Percentiles rank a stretch among this genome's conserved stretches.
These are phyloP conservation scores for Paramyrothecium sp. DNA, from an alignment of 2,329 filamentous ascomycete species.

Conservation along the genomic window DNA sequence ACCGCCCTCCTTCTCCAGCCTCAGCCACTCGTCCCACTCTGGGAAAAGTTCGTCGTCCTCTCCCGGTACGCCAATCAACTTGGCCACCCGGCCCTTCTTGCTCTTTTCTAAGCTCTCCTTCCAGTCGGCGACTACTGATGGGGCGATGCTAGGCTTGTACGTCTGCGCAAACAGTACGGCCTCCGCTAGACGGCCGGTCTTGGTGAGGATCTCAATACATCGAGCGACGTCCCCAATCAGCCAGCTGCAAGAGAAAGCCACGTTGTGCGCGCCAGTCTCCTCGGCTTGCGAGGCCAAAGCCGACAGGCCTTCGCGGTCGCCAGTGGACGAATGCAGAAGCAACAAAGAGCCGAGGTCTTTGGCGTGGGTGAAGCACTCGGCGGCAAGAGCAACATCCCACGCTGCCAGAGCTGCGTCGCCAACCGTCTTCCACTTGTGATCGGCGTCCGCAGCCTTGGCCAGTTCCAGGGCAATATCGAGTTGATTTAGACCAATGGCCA, in stretches of 20 bases:
- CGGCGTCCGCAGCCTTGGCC: constrained; percentile 77
- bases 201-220: constrained; percentile 75
- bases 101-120: constrained; percentile 79
- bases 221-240: constrained; percentile 78
- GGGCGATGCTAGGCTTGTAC: constrained; percentile 80
- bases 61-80: constrained; percentile 78
- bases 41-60: constrained; percentile 89
- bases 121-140: constrained; percentile 71
- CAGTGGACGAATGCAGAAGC: constrained; percentile 83
- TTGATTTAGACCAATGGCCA: constrained; percentile 79
- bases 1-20: constrained; percentile 72
- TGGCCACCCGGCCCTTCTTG: constrained; percentile 82
- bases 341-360: constrained; percentile 89
- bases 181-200: constrained; percentile 79
- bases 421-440: constrained; percentile 98
- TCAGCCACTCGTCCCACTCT: constrained; percentile 90
- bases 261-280: constrained; percentile 79
- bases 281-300: constrained; percentile 73
- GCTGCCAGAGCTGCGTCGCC: constrained; percentile 83
- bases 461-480: constrained; percentile 84
- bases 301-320: constrained; percentile 71
- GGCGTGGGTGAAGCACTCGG: constrained; percentile 89
- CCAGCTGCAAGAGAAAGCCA: constrained; percentile 91
- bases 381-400: constrained; percentile 86
- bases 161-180: constrained; percentile 92